A percentile compares a stretch with the other conserved stretches of the same genome.
Conservation (phyloP, 2,329 filamentous ascomycete species). For the Claviceps purpurea region DNA sequence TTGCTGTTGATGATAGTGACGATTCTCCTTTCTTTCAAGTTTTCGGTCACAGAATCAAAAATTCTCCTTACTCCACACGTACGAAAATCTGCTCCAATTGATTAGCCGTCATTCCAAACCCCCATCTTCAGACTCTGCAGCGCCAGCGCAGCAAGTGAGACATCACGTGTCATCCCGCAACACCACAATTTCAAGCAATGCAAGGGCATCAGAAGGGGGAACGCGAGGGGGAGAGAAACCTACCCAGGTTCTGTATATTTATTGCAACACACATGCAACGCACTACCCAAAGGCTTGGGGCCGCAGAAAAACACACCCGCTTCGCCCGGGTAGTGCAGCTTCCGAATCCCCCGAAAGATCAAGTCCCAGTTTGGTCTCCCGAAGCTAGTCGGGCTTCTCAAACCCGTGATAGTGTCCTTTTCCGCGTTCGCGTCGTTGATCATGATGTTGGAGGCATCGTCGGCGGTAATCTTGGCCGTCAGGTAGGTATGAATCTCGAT, state of each 20-base stretch:
- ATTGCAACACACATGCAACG: conserved; percentile 72
- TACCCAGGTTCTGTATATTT: conserved; percentile 75
- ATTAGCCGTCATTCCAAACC: no score
- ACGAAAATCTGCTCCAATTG: conserved; percentile 37
- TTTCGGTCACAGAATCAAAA: conserved; percentile 26
- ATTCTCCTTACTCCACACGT: conserved; percentile 58
- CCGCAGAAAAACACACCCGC: conserved; percentile 78
- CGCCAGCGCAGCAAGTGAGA: no score
- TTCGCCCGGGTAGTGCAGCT: conserved; percentile 60
- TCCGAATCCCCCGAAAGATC: conserved; percentile 73
- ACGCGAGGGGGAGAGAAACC: conserved; percentile 19
- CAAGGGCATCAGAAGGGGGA: not conserved
- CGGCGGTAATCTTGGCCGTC: conserved; percentile 73
- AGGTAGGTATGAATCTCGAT: conserved; percentile 88
- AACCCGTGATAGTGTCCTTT: conserved; percentile 71
- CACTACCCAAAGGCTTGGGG: conserved; percentile 64
- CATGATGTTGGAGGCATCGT: conserved; percentile 85
- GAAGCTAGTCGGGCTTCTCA: conserved; percentile 73
- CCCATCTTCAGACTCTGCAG: no score
- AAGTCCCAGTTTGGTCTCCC: conserved; percentile 83
- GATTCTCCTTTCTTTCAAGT: not conserved
- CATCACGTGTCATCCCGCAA: no score
- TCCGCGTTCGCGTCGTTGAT: conserved; percentile 80
- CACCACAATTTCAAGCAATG: no score
- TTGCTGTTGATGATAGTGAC: not conserved